phyloP scores from a whole-genome alignment of 345 rosid species.

The Hibiscus tridactylites region DNA sequence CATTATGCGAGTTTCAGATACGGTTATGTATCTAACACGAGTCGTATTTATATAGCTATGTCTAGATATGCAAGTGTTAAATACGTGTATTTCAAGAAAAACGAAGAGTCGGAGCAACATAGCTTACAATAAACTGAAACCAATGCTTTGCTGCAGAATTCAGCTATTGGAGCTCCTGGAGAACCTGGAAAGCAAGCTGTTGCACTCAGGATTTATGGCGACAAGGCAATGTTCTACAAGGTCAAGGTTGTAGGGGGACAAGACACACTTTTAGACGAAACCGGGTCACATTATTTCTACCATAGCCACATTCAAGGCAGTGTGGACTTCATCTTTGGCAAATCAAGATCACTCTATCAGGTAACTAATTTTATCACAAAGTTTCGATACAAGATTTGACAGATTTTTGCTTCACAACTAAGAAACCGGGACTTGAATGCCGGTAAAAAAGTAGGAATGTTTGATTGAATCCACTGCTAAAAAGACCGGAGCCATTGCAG shows the following conservation, averaged over 20 bases:
- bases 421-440: not conserved
- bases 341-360: conserved; percentile 67
- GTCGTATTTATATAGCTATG: too few species aligned
- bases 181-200: conserved; percentile 77
- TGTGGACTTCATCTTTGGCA: conserved; percentile 81
- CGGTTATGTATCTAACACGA: not conserved
- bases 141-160: conserved; percentile 43
- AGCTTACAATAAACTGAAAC: not conserved
- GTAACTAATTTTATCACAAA: conserved; percentile 11
- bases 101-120: too few species aligned
- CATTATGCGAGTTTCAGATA: not conserved
- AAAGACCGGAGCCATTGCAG: conserved; percentile 69
- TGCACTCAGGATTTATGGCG: conserved; percentile 63
- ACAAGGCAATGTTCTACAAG: conserved; percentile 71
- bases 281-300: conserved; percentile 77
- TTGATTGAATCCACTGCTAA: conserved; percentile 56
- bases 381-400: not conserved
- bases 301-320: conserved; percentile 65
- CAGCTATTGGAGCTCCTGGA: conserved; percentile 59
- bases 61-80: not conserved
- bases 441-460: conserved; percentile 40
- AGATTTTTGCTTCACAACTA: not conserved
- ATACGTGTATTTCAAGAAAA: too few species aligned
- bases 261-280: conserved; percentile 78
- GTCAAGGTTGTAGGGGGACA: conserved; percentile 68